Base-by-base conservation (phyloP, 768 basidiomycete genomes). In the Tylopilus sp. region DNA sequence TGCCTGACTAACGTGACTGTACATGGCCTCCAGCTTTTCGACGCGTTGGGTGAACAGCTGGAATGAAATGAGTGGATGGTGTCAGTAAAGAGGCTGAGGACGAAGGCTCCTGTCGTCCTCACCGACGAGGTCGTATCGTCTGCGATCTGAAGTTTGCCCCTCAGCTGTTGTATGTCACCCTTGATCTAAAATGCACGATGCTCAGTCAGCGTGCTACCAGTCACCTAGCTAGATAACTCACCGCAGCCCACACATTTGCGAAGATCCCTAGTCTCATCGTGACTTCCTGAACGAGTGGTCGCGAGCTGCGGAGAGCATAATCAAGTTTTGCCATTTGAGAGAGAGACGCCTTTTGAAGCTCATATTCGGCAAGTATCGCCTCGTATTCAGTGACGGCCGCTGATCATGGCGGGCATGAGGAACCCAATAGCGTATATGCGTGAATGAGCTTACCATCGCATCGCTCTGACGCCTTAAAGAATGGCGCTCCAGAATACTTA, bases 251-350 rank as follows among this genome's bases (percentile, higher is more conserved):
- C 3, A 62, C 60, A 3, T 30, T 53, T 20, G 53, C 57, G 35
- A 61, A 61, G 4, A 62, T 44, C 3, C 60, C 57, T 7, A 61
- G 47, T n/a, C 53, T 61, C 26, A 8, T 36, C 1, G 51, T 61
- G 25, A 61, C 57, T 9, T 61, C 60, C n/a, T 59, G 53, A 26
- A 61, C 51, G 42, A 58, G 53, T 18, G 57, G 60, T 8, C 44
- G 30, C 9, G 60, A 21, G 7, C 48, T 40, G 5, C 45, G 41
- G 6, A 61, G 49, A 4, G 51, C 39, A 13, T 44, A 18, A 20
- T 61, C 51, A 0, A 61, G 44, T 26, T 49, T 49, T 25, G 41
- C 18, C 57, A 61, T 61, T 20, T 61, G 60, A 21, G 23, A 8
- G 2, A 62, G 52, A 20, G 57, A 41, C 18, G 46, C 51, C 3